Base-by-base conservation (phyloP, 306 rosid species). In the Dicorynia guianensis region DNA sequence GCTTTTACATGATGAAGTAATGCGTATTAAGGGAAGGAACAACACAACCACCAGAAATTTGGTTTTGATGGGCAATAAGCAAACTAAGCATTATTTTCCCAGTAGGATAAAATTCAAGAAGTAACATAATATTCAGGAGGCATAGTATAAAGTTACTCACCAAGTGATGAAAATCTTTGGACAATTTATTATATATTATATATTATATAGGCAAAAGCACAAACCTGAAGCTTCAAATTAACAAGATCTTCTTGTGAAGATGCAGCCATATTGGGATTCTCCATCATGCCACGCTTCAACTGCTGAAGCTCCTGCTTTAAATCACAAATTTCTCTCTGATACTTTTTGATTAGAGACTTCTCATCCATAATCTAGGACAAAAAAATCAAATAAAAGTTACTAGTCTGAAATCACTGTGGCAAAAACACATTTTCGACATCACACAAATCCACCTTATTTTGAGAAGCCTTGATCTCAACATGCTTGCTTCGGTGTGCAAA, bases 401-500 rank as follows among this genome's bases (percentile, higher is more conserved):
- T 33, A 39, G 40, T 8, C 20, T 42, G 54, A 80, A 62, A 65
- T 6, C 54, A 63, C 48, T 57, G 19, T 53, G 42, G 25, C 66
- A 34, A 50, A 39, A 64, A 11, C 50, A 36, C 47, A 50, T 67
- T 3, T 36, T 64, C 34, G 44, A 53, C 79, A 76, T 48, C 25
- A 50, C 65, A 71, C 40, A 11, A 44, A 52, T 34, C 69, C 43
- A 79, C 98, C 93, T 89, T 93, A 66, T 93, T 93, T 70, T 90
- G 98, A 73, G 96, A 85, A 34, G 96, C 93, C 80, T 87, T 86
- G 75, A 93, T 90, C 81, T 93, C 98, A 39, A 93, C 89, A 84
- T 90, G 96, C 83, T 93, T 93, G 38, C 93, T 88, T 46, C 98
- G 90, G 67, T 91, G 92, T 42, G 98, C 98, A 78, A 93, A 93